These are phyloP conservation scores for Aspergillus leporis DNA, from an alignment of 495 filamentous ascomycete genomes.

Conservation along the genomic window DNA sequence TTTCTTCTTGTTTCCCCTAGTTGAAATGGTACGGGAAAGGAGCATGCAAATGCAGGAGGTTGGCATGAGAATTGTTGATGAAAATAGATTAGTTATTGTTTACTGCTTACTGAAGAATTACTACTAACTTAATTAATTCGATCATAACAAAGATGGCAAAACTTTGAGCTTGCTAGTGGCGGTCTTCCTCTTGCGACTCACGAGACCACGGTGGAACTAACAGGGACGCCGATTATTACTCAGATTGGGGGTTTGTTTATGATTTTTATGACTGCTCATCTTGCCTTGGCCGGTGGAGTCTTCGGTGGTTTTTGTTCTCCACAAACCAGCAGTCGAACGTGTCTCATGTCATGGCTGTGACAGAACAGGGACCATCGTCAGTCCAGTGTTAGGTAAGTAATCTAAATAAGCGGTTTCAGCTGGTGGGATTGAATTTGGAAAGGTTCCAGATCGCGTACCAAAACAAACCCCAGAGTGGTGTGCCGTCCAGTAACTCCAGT, in stretches of 20 bases:
- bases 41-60: not conserved
- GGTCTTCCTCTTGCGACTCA: conserved; percentile 7
- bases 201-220: conserved; percentile 20
- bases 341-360: conserved; percentile 14
- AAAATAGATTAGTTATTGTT: not conserved
- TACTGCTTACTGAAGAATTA: not conserved
- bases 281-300: conserved; percentile 13
- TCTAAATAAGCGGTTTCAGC: not conserved
- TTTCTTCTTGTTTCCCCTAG: not conserved
- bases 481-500: not conserved
- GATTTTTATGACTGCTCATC: conserved; percentile 22
- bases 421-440: not conserved
- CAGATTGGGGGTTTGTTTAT: conserved; percentile 18
- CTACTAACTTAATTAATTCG: not conserved
- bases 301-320: conserved; percentile 18
- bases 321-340: conserved; percentile 16
- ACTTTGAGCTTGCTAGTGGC: not conserved
- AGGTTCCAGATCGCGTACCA: conserved; percentile 1
- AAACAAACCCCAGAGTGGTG: conserved; percentile 4
- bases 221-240: conserved; percentile 17
- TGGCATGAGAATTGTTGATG: not conserved
- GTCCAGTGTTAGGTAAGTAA: not conserved
- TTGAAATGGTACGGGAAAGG: not conserved
- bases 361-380: not conserved
- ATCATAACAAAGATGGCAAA: not conserved